Evolutionary conservation across 1,284 basidiomycete genomes (phyloP), one percentile per base, ranked within the genome.

Genomic region (Ceraceosorus guamensis): DNA sequence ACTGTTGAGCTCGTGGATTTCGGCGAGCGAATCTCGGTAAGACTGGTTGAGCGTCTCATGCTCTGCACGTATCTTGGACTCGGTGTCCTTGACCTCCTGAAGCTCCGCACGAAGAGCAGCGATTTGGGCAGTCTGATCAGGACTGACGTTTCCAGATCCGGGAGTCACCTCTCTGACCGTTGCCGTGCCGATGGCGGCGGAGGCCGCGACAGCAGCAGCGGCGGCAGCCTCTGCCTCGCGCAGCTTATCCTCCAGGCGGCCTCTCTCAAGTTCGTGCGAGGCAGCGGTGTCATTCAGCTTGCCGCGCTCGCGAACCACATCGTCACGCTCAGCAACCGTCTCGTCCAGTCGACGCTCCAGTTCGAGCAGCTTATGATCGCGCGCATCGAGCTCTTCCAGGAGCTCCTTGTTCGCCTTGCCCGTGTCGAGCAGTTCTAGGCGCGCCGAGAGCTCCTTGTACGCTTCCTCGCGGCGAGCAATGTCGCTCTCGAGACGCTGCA

Each of bases 11-110:
- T 91, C 88, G 11, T 87, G 87, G 60, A 95, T 90, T 75, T 91
- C 88, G 56, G 83, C 82, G 32, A 93, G 81, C n/a, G 91, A 87
- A 64, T 92, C 87, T 39, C 86, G 85, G 74, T 93, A 93, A 75
- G 90, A 91, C 44, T 79, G 78, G 4, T 87, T 86, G 39, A 92
- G 82, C 2, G 83, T 80, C 7, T 88, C 85, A 32, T 92, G 81
- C 70, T 91, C 87, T 2, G 83, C 80, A 8, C 60, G 63, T 47
- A 60, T 53, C 58, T 62, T 56, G 2, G 57, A 55, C 39, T 67
- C 63, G 6, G 65, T 57, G 48, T 62, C 63, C 24, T 62, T 55
- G 24, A 53, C 14, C 39, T 53, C 52, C 7, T 49, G n/a, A 4
- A 13, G 14, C 13, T 59, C 31, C 34, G 32, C 43, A 18, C n/a